Conservation (phyloP, 2,329 filamentous ascomycete species). For the Penicillium olsonii region DNA sequence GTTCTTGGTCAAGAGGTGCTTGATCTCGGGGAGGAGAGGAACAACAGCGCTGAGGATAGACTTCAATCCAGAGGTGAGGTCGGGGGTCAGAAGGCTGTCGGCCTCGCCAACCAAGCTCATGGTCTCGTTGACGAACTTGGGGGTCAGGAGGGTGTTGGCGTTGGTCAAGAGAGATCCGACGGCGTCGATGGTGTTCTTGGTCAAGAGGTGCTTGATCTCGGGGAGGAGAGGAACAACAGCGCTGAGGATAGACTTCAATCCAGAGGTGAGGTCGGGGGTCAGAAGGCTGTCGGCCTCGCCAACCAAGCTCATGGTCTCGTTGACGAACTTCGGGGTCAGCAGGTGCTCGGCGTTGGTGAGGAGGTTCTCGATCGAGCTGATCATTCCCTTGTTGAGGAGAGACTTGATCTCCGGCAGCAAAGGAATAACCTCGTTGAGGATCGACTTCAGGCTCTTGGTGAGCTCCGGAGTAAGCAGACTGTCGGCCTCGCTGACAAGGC, state of each 20-base stretch:
- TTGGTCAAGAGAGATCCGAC: slow-evolving; percentile 14
- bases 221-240: slow-evolving; percentile 20
- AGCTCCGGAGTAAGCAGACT: slow-evolving; percentile 20
- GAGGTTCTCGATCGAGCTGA: slow-evolving; percentile 15
- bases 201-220: slow-evolving; percentile 21
- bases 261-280: slow-evolving; percentile 17
- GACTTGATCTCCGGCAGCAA: slow-evolving; percentile 22
- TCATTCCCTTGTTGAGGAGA: slow-evolving; percentile 17
- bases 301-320: slow-evolving; percentile 22
- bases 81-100: slow-evolving; percentile 20
- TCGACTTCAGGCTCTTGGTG: slow-evolving; percentile 19
- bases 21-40: slow-evolving; percentile 21
- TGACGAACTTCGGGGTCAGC: slow-evolving; percentile 21
- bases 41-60: slow-evolving; percentile 17
- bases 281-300: slow-evolving; percentile 21
- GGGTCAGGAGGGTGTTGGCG: slow-evolving; percentile 19
- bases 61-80: slow-evolving; percentile 18
- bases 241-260: slow-evolving; percentile 19
- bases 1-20: slow-evolving; percentile 18
- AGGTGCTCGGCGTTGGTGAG: slow-evolving; percentile 17
- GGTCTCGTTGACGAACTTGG: slow-evolving; percentile 23
- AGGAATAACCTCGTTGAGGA: slow-evolving; percentile 18
- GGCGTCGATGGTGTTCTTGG: slow-evolving; percentile 13
- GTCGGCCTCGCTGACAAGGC: slow-evolving; percentile 20
- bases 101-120: slow-evolving; percentile 21